phyloP scores from a whole-genome alignment of 2,329 filamentous ascomycete genomes.

The Emmonsia crescens region DNA sequence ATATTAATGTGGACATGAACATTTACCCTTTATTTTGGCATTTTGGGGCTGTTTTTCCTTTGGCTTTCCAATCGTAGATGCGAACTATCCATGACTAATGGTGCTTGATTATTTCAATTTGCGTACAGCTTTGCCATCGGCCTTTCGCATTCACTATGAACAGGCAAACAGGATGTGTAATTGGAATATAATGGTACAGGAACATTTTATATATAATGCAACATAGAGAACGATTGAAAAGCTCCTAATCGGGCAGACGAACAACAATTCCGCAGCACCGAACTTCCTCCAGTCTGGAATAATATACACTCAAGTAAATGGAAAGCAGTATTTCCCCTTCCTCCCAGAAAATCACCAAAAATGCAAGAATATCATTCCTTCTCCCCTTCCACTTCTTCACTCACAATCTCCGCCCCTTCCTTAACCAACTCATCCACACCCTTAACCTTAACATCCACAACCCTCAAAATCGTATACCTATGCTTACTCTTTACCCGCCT shows the following conservation, averaged over 20 bases:
- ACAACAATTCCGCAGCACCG: background rate
- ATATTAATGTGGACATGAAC: background rate
- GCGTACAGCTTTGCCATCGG: background rate
- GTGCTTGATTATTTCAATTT: background rate
- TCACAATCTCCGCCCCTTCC: conserved; percentile 31
- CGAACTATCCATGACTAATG: background rate
- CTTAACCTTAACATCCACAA: conserved; percentile 68
- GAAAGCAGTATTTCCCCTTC: no score
- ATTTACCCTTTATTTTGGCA: background rate
- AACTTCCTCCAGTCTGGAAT: background rate
- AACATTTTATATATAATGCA: background rate
- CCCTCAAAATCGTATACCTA: conserved; percentile 71
- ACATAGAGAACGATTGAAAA: background rate
- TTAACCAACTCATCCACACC: conserved; percentile 43
- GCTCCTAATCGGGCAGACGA: background rate
- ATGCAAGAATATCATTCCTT: background rate
- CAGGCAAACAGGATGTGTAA: background rate
- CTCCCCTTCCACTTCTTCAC: conserved; percentile 11
- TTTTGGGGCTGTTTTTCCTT: background rate
- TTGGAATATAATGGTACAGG: background rate
- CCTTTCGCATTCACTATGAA: background rate
- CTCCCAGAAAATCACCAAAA: background rate
- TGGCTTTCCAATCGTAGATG: background rate
- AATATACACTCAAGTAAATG: background rate
- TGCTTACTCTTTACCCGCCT: conserved; percentile 83